Percentiles rank a stretch among this genome's conserved stretches.
These are phyloP conservation scores for Aegilops tauschii DNA, from an alignment of 176 grass and related monocot species.

Conservation along the genomic window DNA sequence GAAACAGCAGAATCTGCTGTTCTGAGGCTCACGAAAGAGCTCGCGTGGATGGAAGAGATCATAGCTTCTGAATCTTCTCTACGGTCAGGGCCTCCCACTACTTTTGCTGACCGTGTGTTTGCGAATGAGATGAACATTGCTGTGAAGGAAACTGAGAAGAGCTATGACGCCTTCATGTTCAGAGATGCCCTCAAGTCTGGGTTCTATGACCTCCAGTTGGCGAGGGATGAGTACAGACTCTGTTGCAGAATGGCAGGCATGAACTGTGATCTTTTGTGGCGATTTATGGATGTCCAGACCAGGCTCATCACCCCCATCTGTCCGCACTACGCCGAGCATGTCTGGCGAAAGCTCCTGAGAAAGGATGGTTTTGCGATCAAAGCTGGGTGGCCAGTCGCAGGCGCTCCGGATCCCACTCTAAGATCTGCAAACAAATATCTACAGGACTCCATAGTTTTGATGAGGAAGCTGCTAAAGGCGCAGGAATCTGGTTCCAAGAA, in stretches of 20 bases:
- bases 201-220: conserved; percentile 74
- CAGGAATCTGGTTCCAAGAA: conserved; percentile 71
- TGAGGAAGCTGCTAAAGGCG: conserved; percentile 71
- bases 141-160: conserved; percentile 60
- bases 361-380: conserved; percentile 63
- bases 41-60: conserved; percentile 84
- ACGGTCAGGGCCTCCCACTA: conserved; percentile 26
- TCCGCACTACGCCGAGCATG: conserved; percentile 72
- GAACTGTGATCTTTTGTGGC: conserved; percentile 62
- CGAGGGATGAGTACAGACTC: conserved; percentile 75
- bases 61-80: conserved; percentile 54
- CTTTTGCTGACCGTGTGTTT: conserved; percentile 72
- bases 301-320: conserved; percentile 65
- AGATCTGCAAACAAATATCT: conserved; percentile 73
- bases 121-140: conserved; percentile 75
- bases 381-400: conserved; percentile 61
- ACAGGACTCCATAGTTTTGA: conserved; percentile 60
- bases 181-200: conserved; percentile 73
- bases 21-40: conserved; percentile 72
- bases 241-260: conserved; percentile 63
- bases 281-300: conserved; percentile 76
- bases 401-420: conserved; percentile 47
- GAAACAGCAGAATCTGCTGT: conserved; percentile 83
- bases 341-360: conserved; percentile 57
- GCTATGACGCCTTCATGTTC: conserved; percentile 75